phyloP scores from a whole-genome alignment of 2,329 filamentous ascomycete species.

The Aspergillus unguis region DNA sequence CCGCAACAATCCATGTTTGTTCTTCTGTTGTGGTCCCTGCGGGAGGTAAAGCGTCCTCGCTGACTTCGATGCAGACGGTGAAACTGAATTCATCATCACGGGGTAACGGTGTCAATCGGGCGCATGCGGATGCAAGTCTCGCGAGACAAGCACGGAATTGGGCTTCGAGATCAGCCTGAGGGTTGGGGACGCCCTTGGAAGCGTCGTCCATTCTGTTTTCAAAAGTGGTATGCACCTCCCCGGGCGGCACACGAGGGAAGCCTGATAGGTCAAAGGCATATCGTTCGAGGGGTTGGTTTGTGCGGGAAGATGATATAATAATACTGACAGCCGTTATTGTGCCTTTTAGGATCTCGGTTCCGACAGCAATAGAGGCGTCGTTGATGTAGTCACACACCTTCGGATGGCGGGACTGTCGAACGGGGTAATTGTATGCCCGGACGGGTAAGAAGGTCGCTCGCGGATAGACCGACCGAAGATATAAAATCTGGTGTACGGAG shows the following conservation, averaged over 20 bases:
- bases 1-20: slow-evolving; percentile 60
- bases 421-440: slow-evolving; percentile 77
- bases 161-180: slow-evolving; percentile 45
- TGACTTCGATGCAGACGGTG: slow-evolving; percentile 49
- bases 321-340: slow-evolving; percentile 55
- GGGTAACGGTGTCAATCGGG: slow-evolving; percentile 43
- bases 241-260: slow-evolving; percentile 50
- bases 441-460: slow-evolving; percentile 71
- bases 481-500: slow-evolving; percentile 80
- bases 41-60: slow-evolving; percentile 46
- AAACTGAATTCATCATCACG: slow-evolving; percentile 48
- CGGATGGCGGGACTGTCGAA: slow-evolving; percentile 82
- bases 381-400: slow-evolving; percentile 80
- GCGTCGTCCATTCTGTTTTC: slow-evolving; percentile 39
- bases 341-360: slow-evolving; percentile 64
- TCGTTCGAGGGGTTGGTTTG: slow-evolving; percentile 55
- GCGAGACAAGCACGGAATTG: slow-evolving; percentile 49
- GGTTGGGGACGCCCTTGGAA: slow-evolving; percentile 29
- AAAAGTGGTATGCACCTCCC: slow-evolving; percentile 52
- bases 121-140: slow-evolving; percentile 43
- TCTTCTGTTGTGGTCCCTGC: slow-evolving; percentile 48
- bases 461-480: slow-evolving; percentile 77
- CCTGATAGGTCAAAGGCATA: slow-evolving; percentile 59
- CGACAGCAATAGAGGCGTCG: slow-evolving; percentile 72
- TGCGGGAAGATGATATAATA: slow-evolving; percentile 53